Percentiles rank a stretch among this genome's conserved stretches.
Evolutionary conservation across 805 yeast genomes (phyloP).

Genomic region (Yamadazyma kitorensis): DNA sequence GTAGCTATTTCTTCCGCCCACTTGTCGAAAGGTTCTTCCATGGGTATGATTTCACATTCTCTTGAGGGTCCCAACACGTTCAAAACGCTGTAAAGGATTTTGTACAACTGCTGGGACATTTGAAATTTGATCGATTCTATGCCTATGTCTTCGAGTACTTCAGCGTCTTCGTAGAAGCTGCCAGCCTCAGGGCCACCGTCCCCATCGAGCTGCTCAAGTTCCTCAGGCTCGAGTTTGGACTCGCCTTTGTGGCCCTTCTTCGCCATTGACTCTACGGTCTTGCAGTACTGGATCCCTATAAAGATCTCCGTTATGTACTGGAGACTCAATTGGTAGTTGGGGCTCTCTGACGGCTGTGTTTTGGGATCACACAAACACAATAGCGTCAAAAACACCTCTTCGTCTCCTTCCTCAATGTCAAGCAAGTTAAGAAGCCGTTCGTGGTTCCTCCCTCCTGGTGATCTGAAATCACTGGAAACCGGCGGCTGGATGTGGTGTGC

Average conservation of each 20-base stretch:
- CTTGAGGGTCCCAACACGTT: slow-evolving; percentile 34
- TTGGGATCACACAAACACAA: slow-evolving; percentile 52
- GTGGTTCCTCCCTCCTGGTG: slow-evolving; percentile 14
- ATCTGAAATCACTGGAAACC: slow-evolving; percentile 3
- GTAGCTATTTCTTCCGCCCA: slow-evolving; percentile 4
- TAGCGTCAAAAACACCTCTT: slow-evolving; percentile 16
- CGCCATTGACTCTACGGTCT: neutral
- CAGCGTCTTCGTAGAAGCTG: too few relatives aligned
- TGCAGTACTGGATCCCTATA: slow-evolving; percentile 5
- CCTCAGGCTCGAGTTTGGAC: too few relatives aligned
- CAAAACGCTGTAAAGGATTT: too few relatives aligned
- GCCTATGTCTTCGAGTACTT: slow-evolving; percentile 1
- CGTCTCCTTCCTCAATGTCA: slow-evolving; percentile 15
- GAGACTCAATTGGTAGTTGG: slow-evolving; percentile 4
- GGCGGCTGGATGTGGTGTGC: slow-evolving; percentile 4
- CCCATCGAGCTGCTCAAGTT: too few relatives aligned
- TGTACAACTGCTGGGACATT: slow-evolving; percentile 32
- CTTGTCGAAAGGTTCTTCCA: neutral
- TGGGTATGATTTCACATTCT: neutral
- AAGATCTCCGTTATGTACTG: slow-evolving; percentile 5
- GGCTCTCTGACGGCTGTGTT: slow-evolving; percentile 51
- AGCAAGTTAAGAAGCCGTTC: slow-evolving; percentile 14
- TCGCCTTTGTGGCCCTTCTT: neutral
- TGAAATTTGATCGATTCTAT: slow-evolving; percentile 33
- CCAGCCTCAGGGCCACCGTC: too few relatives aligned